Conservation (phyloP, 257 asterid genomes). For the Cinchona pubescens region DNA sequence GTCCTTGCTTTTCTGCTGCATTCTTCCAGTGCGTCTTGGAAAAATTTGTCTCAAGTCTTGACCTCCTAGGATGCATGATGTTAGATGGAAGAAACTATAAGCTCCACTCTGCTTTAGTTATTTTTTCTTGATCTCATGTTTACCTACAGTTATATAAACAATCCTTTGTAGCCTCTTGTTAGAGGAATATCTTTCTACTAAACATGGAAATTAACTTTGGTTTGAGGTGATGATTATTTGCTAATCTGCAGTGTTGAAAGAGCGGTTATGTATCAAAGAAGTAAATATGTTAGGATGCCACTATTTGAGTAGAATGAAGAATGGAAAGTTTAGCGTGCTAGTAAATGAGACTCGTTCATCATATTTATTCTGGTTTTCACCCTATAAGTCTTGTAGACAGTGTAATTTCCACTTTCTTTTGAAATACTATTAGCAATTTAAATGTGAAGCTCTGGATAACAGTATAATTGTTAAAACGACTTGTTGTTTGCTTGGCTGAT, state of each 20-base stretch:
- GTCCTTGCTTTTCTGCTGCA: not conserved
- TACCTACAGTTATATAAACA: not conserved
- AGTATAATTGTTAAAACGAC: not conserved
- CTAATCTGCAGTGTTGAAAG: not conserved
- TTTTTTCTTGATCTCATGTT: not conserved
- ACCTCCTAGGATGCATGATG: not conserved
- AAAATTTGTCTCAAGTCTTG: not conserved
- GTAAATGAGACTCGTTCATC: no score
- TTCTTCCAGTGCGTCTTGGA: not conserved
- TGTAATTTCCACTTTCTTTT: not conserved
- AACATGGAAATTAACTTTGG: not conserved
- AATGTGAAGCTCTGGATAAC: not conserved
- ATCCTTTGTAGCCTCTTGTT: not conserved
- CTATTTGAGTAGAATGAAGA: not conserved
- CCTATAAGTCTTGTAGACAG: not conserved
- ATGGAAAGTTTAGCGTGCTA: not conserved
- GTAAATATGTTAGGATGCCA: not conserved
- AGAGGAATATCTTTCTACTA: not conserved
- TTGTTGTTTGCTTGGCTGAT: not conserved
- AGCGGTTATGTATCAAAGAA: not conserved
- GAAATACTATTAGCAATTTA: not conserved
- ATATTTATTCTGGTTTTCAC: not conserved
- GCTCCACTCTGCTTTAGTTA: not conserved
- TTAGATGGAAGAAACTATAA: not conserved
- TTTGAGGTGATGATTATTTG: not conserved